Percentiles rank a stretch among this genome's conserved stretches.
Evolutionary conservation across 768 basidiomycete species (phyloP).

Genomic region (Collybia mongolica): DNA sequence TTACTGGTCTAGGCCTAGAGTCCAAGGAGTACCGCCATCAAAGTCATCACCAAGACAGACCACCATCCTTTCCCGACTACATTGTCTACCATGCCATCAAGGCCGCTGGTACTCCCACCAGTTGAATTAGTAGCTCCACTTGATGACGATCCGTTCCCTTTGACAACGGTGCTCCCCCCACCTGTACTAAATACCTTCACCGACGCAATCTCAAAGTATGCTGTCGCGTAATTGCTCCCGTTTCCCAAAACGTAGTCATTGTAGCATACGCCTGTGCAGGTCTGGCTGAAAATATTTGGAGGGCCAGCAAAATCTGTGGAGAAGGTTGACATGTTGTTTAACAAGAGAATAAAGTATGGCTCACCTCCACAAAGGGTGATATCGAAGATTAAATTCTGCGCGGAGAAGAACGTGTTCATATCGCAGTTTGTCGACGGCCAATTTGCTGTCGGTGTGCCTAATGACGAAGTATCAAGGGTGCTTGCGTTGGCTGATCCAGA

Average conservation of each 20-base stretch:
- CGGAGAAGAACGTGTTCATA: conserved; percentile 51
- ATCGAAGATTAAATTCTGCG: conserved; percentile 70
- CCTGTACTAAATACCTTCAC: conserved; percentile 46
- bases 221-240: conserved; percentile 58
- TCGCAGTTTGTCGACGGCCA: conserved; percentile 61
- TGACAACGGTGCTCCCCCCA: conserved; percentile 25
- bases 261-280: conserved; percentile 69
- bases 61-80: too few species aligned
- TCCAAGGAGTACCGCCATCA: too few species aligned
- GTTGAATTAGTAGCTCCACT: too few species aligned
- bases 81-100: too few species aligned
- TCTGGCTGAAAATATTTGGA: conserved; percentile 50
- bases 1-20: too few species aligned
- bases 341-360: conserved; percentile 15
- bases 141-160: not conserved
- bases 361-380: conserved; percentile 69
- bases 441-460: conserved; percentile 70
- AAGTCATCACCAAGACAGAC: too few species aligned
- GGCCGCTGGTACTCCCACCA: too few species aligned
- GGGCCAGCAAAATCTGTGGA: conserved; percentile 48
- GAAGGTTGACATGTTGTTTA: not conserved
- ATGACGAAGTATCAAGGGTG: conserved; percentile 49
- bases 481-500: conserved; percentile 39
- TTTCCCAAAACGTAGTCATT: conserved; percentile 66
- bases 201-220: conserved; percentile 72